A percentile compares a stretch with the other conserved stretches of the same genome.
phyloP scores from a whole-genome alignment of 306 rosid genomes.

The Myrica gale region DNA sequence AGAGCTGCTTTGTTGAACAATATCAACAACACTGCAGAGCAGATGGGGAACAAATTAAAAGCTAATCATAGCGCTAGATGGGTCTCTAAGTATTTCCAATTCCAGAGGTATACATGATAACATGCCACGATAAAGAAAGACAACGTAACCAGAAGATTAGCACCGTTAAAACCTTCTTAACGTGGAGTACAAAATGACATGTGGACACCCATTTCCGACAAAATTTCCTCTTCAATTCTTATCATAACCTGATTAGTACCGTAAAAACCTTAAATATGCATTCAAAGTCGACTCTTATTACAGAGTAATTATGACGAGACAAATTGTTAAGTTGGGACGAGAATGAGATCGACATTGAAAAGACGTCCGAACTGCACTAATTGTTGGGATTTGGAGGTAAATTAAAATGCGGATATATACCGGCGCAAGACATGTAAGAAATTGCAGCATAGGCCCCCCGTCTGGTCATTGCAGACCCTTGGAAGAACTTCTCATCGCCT shows the following conservation, averaged over 20 bases:
- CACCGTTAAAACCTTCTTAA: no score
- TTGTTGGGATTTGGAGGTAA: background rate
- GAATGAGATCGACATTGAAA: background rate
- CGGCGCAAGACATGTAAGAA: slow-evolving; percentile 90
- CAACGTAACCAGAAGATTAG: no score
- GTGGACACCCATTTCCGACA: background rate
- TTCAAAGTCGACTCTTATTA: background rate
- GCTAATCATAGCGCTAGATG: background rate
- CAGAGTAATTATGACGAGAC: background rate
- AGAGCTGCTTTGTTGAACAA: slow-evolving; percentile 96
- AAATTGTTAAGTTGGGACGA: background rate
- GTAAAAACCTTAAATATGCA: background rate
- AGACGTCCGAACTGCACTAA: background rate
- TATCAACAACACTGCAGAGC: slow-evolving; percentile 71
- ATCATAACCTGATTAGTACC: background rate
- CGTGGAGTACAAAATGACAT: background rate
- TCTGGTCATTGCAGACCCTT: slow-evolving; percentile 83
- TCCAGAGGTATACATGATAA: no score
- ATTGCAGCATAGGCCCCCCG: slow-evolving; percentile 87
- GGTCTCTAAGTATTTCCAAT: no score
- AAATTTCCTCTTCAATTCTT: background rate
- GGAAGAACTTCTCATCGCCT: slow-evolving; percentile 58
- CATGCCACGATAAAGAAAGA: no score
- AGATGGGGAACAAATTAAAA: slow-evolving; percentile 4
- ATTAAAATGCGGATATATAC: slow-evolving; percentile 23